Evolutionary conservation across 306 rosid species (phyloP).

Genomic region (Trifolium pratense): DNA sequence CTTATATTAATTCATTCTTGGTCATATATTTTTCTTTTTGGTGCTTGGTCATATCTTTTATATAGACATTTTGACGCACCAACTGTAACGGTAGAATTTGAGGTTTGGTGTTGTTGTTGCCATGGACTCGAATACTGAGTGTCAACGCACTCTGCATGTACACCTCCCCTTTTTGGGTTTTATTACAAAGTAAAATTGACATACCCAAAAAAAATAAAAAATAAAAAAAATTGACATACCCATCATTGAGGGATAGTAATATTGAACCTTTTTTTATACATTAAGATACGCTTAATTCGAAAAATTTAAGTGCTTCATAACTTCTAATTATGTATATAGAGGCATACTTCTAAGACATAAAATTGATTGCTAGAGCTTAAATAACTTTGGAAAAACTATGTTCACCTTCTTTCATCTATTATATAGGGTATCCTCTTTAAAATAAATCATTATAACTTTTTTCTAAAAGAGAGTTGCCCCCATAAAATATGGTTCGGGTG

Average conservation of each 20-base stretch:
- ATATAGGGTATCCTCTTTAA: neutral
- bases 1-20: too few relatives aligned
- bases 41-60: too few relatives aligned
- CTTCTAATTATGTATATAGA: neutral
- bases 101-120: constrained; percentile 4
- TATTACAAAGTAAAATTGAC: neutral
- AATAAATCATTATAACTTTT: too few relatives aligned
- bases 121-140: neutral
- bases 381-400: neutral
- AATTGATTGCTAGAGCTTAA: too few relatives aligned
- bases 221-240: too few relatives aligned
- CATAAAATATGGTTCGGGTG: neutral
- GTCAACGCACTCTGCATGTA: neutral
- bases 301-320: too few relatives aligned
- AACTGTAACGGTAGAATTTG: neutral
- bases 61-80: neutral
- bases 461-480: neutral
- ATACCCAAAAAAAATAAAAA: too few relatives aligned
- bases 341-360: too few relatives aligned
- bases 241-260: neutral
- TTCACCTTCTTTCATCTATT: neutral
- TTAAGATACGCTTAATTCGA: too few relatives aligned
- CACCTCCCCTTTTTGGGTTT: too few relatives aligned
- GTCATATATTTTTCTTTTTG: too few relatives aligned
- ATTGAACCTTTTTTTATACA: too few relatives aligned